These are phyloP conservation scores for Leccinum ochraceum DNA, from an alignment of 768 basidiomycete genomes.

Conservation along the genomic window DNA sequence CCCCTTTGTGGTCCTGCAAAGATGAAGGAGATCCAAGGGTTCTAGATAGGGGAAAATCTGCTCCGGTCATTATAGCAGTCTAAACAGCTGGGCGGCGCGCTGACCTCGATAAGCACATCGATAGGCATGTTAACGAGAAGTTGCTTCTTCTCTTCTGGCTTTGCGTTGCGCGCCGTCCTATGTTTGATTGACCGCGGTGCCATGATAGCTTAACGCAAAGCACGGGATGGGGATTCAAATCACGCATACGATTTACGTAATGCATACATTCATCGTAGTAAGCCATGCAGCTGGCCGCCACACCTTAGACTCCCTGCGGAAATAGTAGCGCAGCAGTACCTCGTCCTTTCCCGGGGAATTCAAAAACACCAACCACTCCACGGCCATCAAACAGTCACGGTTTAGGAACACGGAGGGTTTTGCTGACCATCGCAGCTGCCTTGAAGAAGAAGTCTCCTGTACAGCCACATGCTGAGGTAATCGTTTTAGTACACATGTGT, in stretches of 20 bases:
- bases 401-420: slow-evolving; percentile 89
- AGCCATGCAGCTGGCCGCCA: slow-evolving; percentile 6
- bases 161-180: background rate
- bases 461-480: too few relatives aligned
- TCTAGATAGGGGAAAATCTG: slow-evolving; percentile 17
- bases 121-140: slow-evolving; percentile 12
- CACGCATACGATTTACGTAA: background rate
- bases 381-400: slow-evolving; percentile 38
- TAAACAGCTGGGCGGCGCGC: background rate
- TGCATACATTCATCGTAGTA: slow-evolving; percentile 17
- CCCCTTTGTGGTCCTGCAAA: slow-evolving; percentile 33
- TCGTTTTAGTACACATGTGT: too few relatives aligned
- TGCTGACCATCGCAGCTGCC: slow-evolving; percentile 91
- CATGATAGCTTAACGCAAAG: slow-evolving; percentile 4
- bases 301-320: background rate
- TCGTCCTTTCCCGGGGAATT: slow-evolving; percentile 1
- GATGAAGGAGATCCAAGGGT: slow-evolving; percentile 34
- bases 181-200: background rate
- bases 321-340: slow-evolving; percentile 8
- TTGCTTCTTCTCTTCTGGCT: background rate
- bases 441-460: too few relatives aligned
- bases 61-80: too few relatives aligned
- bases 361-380: background rate
- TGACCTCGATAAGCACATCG: slow-evolving; percentile 19
- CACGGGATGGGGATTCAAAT: background rate